Percentiles rank a stretch among this genome's conserved stretches.
These are phyloP conservation scores for Ogataea paradorogensis DNA, from an alignment of 805 yeast species.

Conservation along the genomic window DNA sequence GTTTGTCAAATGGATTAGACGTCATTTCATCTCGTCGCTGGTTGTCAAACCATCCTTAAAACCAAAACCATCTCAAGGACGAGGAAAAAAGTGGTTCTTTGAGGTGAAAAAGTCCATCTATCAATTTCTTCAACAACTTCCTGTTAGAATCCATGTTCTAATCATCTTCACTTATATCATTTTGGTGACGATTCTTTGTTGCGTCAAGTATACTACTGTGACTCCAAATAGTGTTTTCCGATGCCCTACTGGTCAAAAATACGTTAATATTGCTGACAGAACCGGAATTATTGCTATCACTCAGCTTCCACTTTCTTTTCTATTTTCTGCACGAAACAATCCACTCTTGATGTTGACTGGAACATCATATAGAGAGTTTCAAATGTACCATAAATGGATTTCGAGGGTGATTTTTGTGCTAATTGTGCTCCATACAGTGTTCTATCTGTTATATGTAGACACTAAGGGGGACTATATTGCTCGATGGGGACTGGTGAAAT, in stretches of 20 bases:
- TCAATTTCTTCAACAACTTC: slow-evolving; percentile 25
- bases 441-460: slow-evolving; percentile 38
- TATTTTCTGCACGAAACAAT: slow-evolving; percentile 38
- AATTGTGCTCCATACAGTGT: slow-evolving; percentile 37
- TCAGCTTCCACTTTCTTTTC: slow-evolving; percentile 36
- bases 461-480: slow-evolving; percentile 35
- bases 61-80: not conserved
- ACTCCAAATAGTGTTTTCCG: slow-evolving; percentile 33
- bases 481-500: slow-evolving; percentile 38
- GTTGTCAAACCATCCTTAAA: slow-evolving; percentile 23
- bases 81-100: not conserved
- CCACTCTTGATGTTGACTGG: slow-evolving; percentile 33
- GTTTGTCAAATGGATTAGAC: slow-evolving; percentile 30
- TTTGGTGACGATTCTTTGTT: slow-evolving; percentile 28
- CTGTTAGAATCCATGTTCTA: slow-evolving; percentile 34
- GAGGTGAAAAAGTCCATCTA: slow-evolving; percentile 2
- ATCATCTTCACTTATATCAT: slow-evolving; percentile 28
- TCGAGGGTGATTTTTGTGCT: slow-evolving; percentile 40
- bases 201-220: slow-evolving; percentile 27
- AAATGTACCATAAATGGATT: slow-evolving; percentile 39
- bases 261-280: slow-evolving; percentile 41
- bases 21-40: slow-evolving; percentile 34
- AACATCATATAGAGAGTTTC: slow-evolving; percentile 35
- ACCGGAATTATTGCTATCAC: slow-evolving; percentile 43
- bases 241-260: slow-evolving; percentile 27